A percentile compares a stretch with the other conserved stretches of the same genome.
These are phyloP conservation scores for Gentiana dahurica DNA, from an alignment of 257 asterid genomes.

Conservation along the genomic window DNA sequence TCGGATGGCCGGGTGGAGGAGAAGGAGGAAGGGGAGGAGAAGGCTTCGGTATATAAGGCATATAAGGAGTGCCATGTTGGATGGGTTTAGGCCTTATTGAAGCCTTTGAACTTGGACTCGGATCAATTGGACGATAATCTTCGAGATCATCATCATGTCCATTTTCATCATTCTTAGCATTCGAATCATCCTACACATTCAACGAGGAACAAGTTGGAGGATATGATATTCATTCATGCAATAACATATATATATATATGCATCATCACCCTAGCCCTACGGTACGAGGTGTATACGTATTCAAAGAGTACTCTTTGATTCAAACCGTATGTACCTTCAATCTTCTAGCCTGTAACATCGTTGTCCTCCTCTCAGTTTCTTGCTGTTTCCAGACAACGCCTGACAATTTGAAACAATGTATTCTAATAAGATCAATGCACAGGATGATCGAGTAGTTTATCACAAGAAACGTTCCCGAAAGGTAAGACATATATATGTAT, in stretches of 20 bases:
- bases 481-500: too few relatives aligned
- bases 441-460: neutral
- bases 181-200: constrained; percentile 19
- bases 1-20: constrained; percentile 14
- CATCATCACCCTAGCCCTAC: neutral
- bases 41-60: constrained; percentile 74
- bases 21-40: constrained; percentile 33
- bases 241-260: neutral
- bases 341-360: constrained; percentile 31
- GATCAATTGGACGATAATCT: constrained; percentile 69
- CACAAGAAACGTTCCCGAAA: too few relatives aligned
- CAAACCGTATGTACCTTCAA: constrained; percentile 38
- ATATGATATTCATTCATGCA: neutral
- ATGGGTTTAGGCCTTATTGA: constrained; percentile 60
- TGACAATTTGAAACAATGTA: neutral
- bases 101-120: constrained; percentile 68
- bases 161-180: constrained; percentile 2
- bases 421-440: constrained; percentile 2
- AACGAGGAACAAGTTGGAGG: constrained; percentile 1
- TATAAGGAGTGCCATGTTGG: constrained; percentile 75
- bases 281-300: neutral
- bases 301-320: neutral
- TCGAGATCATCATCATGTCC: constrained; percentile 25
- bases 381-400: constrained; percentile 7
- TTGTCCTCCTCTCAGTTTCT: constrained; percentile 8